Evolutionary conservation across 2,329 filamentous ascomycete species (phyloP), one percentile per base, ranked within the genome.

Genomic region (Sclerotinia glacialis): DNA sequence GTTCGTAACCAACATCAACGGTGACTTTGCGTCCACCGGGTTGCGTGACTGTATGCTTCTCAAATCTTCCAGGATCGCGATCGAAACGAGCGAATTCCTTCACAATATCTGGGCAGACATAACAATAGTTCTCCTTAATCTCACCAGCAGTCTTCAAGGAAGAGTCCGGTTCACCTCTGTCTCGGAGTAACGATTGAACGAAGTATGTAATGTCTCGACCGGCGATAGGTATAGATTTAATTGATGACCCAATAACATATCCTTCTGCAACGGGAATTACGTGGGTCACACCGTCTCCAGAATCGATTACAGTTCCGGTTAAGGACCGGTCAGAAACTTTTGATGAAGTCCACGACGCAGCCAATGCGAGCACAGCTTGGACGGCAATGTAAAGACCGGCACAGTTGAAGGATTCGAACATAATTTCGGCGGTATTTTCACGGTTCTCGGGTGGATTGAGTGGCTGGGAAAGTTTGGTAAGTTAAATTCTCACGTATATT

Each of bases 391-490:
- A 99, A 71, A 99, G 89, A 80, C 95, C 95, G 67, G 95, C 94
- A 79, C 95, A 98, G 82, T 99, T 99, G 85, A 99, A 99, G 4
- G 95, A 98, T 78, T 99, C 95, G 82, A 99, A 99, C 87, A 99
- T 97, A 80, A 99, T 99, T 79, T 99, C 95, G 79, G 95, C 95
- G 34, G 95, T 98, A 78, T 97, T 97, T 80, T 99, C 95, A 77
- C 95, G 93, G 80, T 99, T 98, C 82, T 99, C 95, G 37, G 95
- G 95, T 46, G 95, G 95, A 79, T 99, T 99, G 77, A 99, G 85
- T 71, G 95, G 95, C 91, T 97, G 26, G 40, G 52, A 14, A 63
- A 64, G 9, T 26, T 42, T 1, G 46, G 53, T 68, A 44, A 70
- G 46, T 31, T 50, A 28, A 26, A 54, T 52, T 18, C 54, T 46